A percentile compares a stretch with the other conserved stretches of the same genome.
Evolutionary conservation across 2,329 filamentous ascomycete species (phyloP).

Genomic region (Macroventuria anomochaeta): DNA sequence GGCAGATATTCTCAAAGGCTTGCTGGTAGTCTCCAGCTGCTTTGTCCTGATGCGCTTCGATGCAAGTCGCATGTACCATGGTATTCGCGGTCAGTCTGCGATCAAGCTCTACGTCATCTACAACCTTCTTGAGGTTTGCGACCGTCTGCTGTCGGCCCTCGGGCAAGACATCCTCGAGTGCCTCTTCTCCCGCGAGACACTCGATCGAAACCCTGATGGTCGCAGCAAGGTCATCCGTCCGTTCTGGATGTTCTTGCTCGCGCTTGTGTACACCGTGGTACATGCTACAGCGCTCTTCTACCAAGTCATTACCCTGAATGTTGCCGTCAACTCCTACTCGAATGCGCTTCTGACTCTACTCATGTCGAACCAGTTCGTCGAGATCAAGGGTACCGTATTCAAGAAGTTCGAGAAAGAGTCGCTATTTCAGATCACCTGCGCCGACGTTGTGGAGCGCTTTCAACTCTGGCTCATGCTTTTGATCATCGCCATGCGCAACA

Average conservation of each 20-base stretch:
- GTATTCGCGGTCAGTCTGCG: conserved; percentile 91
- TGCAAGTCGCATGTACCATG: conserved; percentile 97
- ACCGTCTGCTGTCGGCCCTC: conserved; percentile 86
- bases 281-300: conserved; percentile 92
- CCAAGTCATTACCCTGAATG: conserved; percentile 96
- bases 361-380: conserved; percentile 97
- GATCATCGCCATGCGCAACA: conserved; percentile 94
- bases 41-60: conserved; percentile 87
- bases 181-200: conserved; percentile 88
- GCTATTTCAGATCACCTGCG: conserved; percentile 93
- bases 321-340: conserved; percentile 97
- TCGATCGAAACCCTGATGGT: conserved; percentile 85
- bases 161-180: conserved; percentile 97
- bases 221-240: conserved; percentile 90
- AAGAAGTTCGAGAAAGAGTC: conserved; percentile 99
- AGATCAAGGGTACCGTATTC: conserved; percentile 98
- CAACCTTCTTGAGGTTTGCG: conserved; percentile 92
- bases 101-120: conserved; percentile 99
- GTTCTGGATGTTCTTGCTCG: conserved; percentile 87
- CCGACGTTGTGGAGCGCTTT: conserved; percentile 95
- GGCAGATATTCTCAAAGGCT: conserved; percentile 89
- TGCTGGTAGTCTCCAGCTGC: conserved; percentile 86
- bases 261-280: conserved; percentile 83
- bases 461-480: conserved; percentile 97
- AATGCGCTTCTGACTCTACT: conserved; percentile 92